phyloP scores from a whole-genome alignment of 805 yeast species.

The Kuraishia hungarica region DNA sequence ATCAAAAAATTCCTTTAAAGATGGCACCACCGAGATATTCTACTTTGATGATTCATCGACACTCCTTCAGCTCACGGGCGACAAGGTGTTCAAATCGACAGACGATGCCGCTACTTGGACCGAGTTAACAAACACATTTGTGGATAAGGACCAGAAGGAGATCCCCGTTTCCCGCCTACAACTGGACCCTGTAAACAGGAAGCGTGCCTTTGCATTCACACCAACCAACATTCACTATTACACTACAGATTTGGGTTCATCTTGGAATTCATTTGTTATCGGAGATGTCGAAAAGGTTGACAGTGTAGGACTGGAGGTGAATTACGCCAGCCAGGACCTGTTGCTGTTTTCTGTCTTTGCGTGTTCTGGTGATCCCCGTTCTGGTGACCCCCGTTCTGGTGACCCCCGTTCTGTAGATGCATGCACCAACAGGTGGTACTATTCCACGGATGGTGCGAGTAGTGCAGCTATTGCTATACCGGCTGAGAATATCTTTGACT shows the following conservation, averaged over 20 bases:
- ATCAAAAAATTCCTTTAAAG: background rate
- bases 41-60: slow-evolving; percentile 6
- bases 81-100: slow-evolving; percentile 30
- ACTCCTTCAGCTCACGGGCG: slow-evolving; percentile 16
- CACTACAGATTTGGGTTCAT: slow-evolving; percentile 31
- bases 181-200: slow-evolving; percentile 27
- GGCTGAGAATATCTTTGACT: slow-evolving; percentile 26
- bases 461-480: slow-evolving; percentile 26
- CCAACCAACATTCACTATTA: slow-evolving; percentile 23
- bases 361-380: slow-evolving; percentile 23
- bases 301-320: slow-evolving; percentile 23
- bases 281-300: slow-evolving; percentile 17
- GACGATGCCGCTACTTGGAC: slow-evolving; percentile 38
- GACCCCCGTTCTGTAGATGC: slow-evolving; percentile 22
- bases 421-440: slow-evolving; percentile 30
- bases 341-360: slow-evolving; percentile 28
- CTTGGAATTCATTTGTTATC: slow-evolving; percentile 29
- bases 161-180: slow-evolving; percentile 23
- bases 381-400: too few relatives aligned
- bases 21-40: background rate
- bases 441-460: slow-evolving; percentile 38
- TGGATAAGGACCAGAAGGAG: slow-evolving; percentile 19
- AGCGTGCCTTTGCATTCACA: slow-evolving; percentile 30
- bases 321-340: slow-evolving; percentile 27
- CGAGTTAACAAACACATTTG: slow-evolving; percentile 26